Base-by-base conservation (phyloP, 805 yeast genomes). In the Komagataella ulmi region DNA sequence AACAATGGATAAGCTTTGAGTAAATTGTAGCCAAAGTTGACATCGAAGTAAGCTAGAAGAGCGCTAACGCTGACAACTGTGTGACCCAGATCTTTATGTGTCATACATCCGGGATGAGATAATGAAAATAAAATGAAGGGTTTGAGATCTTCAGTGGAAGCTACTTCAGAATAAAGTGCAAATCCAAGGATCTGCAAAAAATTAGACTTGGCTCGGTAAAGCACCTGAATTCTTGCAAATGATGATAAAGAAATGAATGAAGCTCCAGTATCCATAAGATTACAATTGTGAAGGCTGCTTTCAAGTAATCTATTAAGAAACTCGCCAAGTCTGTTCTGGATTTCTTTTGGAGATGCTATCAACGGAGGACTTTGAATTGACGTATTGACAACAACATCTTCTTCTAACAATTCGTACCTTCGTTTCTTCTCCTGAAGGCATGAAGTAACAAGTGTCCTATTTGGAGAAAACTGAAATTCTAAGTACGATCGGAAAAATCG, bases 1-100 rank as follows among this genome's bases (percentile, higher is more conserved):
- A 83, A 65, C 2, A 79, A 65, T 2, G 86, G 83, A 58, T 58
- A 66, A 24, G 59, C 52, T 47, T 61, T 59, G 48, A 58, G 56
- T 24, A 66, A 54, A 54, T 52, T 66, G 56, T 67, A 67, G 65
- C 73, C 65, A 72, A 66, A 56, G 70, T 60, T 59, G 77, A 65
- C 66, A 69, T 65, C 68, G 52, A 54, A 60, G 54, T 56, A 64
- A 36, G 64, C 73, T 36, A 54, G 57, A 36, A 54, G 59, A 44
- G 61, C 72, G 58, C 62, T 56, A 6, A 65, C 65, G 43, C 57
- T 70, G 65, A 54, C 76, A 56, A 56, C 69, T 55, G 54, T 69
- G 56, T 60, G 66, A 56, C 43, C 52, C 19, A 50, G 49, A 3
- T 17, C 30, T 14, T 46, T 17, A 12, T 46, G 21, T 7, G 45